A percentile compares a stretch with the other conserved stretches of the same genome.
phyloP scores from a whole-genome alignment of 2,329 filamentous ascomycete genomes.

The Paramyrothecium sp. region DNA sequence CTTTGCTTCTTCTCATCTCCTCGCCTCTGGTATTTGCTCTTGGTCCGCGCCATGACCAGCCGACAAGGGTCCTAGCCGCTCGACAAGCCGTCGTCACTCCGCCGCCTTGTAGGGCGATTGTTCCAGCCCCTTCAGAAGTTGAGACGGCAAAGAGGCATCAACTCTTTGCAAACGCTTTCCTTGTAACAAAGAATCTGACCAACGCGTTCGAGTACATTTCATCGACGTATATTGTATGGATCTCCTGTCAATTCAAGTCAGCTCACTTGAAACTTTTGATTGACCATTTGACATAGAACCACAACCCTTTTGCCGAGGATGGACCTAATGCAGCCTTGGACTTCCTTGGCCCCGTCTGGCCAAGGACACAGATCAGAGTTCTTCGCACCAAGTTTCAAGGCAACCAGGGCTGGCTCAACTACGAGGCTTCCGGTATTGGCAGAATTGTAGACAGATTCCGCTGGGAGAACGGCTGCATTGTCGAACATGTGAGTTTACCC shows the following conservation, averaged over 20 bases:
- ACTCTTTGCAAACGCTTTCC: conserved; percentile 1
- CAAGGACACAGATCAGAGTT: conserved; percentile 2
- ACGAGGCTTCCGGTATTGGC: conserved; percentile 7
- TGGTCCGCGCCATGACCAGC: background rate
- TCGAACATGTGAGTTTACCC: conserved; percentile 11
- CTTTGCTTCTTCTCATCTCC: background rate
- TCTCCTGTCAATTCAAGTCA: background rate
- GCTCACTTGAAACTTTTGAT: background rate
- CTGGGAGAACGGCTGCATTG: conserved; percentile 15
- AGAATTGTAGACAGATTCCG: conserved; percentile 13
- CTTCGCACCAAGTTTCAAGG: conserved; percentile 6
- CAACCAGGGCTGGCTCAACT: conserved; percentile 14
- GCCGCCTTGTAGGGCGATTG: background rate
- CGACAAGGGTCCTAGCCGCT: background rate
- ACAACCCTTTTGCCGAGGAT: conserved; percentile 1
- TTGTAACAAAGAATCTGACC: conserved; percentile 2
- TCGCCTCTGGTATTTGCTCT: background rate
- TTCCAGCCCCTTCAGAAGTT: background rate
- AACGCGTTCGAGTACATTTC: conserved; percentile 2
- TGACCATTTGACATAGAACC: background rate
- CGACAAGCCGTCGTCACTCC: conserved; percentile 1
- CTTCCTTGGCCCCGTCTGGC: conserved; percentile 1
- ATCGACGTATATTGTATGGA: background rate
- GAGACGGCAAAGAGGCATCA: background rate
- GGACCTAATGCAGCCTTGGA: conserved; percentile 1